Percentiles rank a stretch among this genome's conserved stretches.
phyloP scores from a whole-genome alignment of 2,329 filamentous ascomycete genomes.

The Arthroderma sp. region DNA sequence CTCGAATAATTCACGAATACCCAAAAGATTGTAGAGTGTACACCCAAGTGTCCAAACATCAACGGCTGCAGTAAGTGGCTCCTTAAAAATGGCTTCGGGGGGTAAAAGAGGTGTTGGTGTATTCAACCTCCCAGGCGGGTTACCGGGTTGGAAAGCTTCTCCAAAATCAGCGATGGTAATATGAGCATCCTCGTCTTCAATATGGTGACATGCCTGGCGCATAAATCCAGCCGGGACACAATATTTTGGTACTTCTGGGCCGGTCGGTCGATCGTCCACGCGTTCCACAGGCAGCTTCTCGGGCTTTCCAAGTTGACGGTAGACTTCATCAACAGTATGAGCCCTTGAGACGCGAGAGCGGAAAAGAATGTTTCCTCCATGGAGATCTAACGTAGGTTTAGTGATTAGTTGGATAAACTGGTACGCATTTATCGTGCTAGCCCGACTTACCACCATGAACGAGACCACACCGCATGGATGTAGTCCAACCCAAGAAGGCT shows the following conservation, averaged over 20 bases:
- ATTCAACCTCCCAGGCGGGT: background rate
- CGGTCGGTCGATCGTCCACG: background rate
- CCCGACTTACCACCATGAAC: constrained; percentile 9
- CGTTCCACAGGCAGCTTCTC: too few species aligned
- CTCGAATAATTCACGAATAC: constrained; percentile 4
- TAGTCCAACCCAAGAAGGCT: constrained; percentile 9
- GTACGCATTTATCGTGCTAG: too few species aligned
- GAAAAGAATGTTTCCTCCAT: constrained; percentile 7
- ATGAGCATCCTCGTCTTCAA: background rate
- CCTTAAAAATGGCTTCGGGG: constrained; percentile 5
- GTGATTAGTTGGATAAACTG: too few species aligned
- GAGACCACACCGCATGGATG: constrained; percentile 9
- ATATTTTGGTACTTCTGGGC: background rate
- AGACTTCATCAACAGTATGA: too few species aligned
- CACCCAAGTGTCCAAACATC: constrained; percentile 8
- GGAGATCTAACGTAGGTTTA: background rate
- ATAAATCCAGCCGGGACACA: background rate
- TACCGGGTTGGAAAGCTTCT: background rate
- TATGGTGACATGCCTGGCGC: background rate
- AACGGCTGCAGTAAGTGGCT: constrained; percentile 4
- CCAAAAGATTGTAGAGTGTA: constrained; percentile 6
- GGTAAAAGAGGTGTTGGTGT: constrained; percentile 1
- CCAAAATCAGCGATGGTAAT: background rate
- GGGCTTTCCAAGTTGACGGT: too few species aligned
- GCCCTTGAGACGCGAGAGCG: background rate